Conservation (phyloP, 1,139 yeast genomes). For the Maudiozyma humilis region DNA sequence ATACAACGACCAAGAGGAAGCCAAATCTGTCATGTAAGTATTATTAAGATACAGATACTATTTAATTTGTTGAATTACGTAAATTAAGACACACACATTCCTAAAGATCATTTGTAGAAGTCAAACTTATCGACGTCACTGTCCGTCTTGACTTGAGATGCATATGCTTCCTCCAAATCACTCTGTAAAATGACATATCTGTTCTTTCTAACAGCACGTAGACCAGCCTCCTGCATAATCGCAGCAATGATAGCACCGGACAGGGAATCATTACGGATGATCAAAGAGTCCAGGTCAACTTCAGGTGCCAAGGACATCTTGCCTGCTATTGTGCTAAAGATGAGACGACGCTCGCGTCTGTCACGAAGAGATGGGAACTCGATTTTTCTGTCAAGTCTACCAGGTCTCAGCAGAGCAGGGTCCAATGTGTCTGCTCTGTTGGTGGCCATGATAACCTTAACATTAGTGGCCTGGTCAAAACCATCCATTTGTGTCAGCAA, state of each 20-base stretch:
- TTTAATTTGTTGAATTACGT: background rate
- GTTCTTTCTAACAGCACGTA: conserved; percentile 95
- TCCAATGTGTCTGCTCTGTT: conserved; percentile 96
- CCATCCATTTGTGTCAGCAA: conserved; percentile 98
- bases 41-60: background rate
- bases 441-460: conserved; percentile 97
- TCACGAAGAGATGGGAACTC: conserved; percentile 94
- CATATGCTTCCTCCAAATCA: conserved; percentile 96
- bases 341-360: conserved; percentile 93
- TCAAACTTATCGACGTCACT: conserved; percentile 86
- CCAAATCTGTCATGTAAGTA: background rate
- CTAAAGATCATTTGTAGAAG: conserved; percentile 56
- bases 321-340: conserved; percentile 91
- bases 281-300: conserved; percentile 88
- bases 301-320: conserved; percentile 98
- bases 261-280: conserved; percentile 90
- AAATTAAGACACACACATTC: background rate
- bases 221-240: conserved; percentile 99
- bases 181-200: conserved; percentile 92
- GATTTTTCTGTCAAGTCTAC: conserved; percentile 95
- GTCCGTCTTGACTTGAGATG: conserved; percentile 91
- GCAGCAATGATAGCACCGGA: conserved; percentile 98
- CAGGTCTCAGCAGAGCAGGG: conserved; percentile 95
- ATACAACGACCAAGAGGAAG: background rate
- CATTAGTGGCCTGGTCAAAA: conserved; percentile 90